Base-by-base conservation (phyloP, 768 basidiomycete species). In the Pleurotus tuoliensis region DNA sequence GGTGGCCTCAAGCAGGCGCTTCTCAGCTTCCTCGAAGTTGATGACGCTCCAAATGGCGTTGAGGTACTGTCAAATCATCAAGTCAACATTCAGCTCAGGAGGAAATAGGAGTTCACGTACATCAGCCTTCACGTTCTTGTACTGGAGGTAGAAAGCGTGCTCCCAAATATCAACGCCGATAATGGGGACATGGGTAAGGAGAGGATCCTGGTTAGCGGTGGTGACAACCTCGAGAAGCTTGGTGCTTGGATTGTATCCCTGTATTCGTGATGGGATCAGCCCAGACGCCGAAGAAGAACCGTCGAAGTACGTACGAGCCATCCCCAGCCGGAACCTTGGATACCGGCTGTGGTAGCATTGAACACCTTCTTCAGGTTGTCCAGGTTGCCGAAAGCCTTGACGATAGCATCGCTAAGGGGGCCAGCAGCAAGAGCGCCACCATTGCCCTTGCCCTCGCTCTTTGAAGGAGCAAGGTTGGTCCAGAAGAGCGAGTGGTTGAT, bases 401-500 rank as follows among this genome's bases (percentile, higher is more conserved):
- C 67, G 64, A 96, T 84, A 45, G 87, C 85, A 0, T 71, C 58
- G 71, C 87, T 90, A 66, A 94, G 77, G 12, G 82, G 77, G 18
- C 90, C 90, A 3, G 80, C 76, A 38, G 71, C 73, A 64, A 90
- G 75, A 5, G 66, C 67, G 48, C 87, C 88, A 13, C 89, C 89
- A 38, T 62, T 67, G 22, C 86, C 87, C 66, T 82, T 83, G 62
- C 75, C 69, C 62, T 77, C 76, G 13, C 67, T 62, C 4, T 75
- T 69, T 24, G 82, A 65, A 1, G 90, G 90, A 2, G 92, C 86
- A 55, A 97, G 80, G 79, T 94, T 95, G 76, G 83, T 88, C 95
- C 95, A 97, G 82, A 98, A 98, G 58, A 95, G 84, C 52, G 93
- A 90, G 77, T 94, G 92, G 76, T 94, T 94, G 80, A 94, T 90